Evolutionary conservation across 371 early-diverging fungal genomes (phyloP).

Genomic region (Gilbertella persicaria): DNA sequence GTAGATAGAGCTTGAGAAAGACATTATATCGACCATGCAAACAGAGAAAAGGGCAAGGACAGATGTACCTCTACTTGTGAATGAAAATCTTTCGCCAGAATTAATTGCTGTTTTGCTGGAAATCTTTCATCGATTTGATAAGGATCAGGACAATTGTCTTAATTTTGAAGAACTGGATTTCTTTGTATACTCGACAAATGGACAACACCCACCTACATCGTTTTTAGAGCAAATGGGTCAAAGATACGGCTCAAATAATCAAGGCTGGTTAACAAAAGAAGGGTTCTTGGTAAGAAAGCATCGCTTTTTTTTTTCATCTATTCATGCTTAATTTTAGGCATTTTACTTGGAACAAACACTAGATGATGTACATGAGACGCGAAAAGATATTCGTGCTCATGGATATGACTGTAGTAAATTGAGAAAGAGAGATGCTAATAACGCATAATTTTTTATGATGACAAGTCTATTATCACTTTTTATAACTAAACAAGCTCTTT

Average conservation of each 20-base stretch:
- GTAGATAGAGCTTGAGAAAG: conserved; percentile 55
- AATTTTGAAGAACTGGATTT: conserved; percentile 47
- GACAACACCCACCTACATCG: conserved; percentile 55
- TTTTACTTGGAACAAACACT: conserved; percentile 65
- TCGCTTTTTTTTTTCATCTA: background rate
- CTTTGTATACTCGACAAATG: conserved; percentile 60
- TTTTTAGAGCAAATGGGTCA: conserved; percentile 61
- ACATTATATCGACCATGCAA: conserved; percentile 46
- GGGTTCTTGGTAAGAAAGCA: conserved; percentile 47
- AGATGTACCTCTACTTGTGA: conserved; percentile 44
- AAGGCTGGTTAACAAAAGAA: conserved; percentile 54
- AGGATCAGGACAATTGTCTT: conserved; percentile 55
- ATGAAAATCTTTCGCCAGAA: conserved; percentile 42
- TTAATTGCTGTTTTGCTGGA: conserved; percentile 45
- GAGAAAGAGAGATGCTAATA: conserved; percentile 24
- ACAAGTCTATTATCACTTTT: background rate
- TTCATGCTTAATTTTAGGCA: conserved; percentile 23
- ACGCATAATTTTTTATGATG: background rate
- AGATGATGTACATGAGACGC: conserved; percentile 61
- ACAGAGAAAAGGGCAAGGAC: conserved; percentile 40
- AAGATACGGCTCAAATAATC: conserved; percentile 52
- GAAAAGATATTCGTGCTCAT: conserved; percentile 58
- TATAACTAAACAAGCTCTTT: background rate
- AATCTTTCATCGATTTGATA: conserved; percentile 56
- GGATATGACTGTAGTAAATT: conserved; percentile 53